These are phyloP conservation scores for Fusarium hainanense DNA, from an alignment of 2,329 filamentous ascomycete genomes.

Conservation along the genomic window DNA sequence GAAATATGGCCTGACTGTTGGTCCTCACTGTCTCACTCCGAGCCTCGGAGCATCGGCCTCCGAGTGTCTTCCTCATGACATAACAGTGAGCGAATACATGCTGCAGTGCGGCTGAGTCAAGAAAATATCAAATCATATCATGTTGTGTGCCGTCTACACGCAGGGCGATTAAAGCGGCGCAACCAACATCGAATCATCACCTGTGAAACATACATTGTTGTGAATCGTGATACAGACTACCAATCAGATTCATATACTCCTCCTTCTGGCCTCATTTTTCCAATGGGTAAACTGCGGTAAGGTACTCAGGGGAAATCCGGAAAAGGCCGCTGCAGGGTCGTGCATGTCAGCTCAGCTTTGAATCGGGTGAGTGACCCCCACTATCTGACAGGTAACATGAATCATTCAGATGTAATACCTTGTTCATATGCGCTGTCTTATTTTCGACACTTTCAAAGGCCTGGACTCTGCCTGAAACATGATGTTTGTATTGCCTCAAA, in stretches of 20 bases:
- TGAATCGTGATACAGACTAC: neutral
- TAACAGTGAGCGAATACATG: neutral
- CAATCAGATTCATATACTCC: neutral
- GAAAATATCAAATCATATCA: neutral
- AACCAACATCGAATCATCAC: neutral
- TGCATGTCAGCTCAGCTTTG: slow-evolving; percentile 2
- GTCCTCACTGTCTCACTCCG: neutral
- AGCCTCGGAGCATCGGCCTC: neutral
- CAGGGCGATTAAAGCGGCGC: neutral
- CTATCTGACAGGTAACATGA: slow-evolving; percentile 7
- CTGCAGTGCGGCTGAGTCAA: neutral
- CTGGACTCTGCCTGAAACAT: neutral
- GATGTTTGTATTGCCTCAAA: neutral
- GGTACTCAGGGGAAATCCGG: neutral
- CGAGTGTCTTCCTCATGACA: neutral
- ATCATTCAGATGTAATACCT: neutral
- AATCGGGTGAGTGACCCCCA: slow-evolving; percentile 1
- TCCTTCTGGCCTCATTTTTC: slow-evolving; percentile 2
- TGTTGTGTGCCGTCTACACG: neutral
- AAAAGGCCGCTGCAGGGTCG: slow-evolving; percentile 13
- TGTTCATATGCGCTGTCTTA: neutral
- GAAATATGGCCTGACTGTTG: neutral
- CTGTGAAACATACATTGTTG: neutral
- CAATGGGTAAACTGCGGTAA: neutral
- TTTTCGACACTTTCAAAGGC: neutral